phyloP scores from a whole-genome alignment of 345 rosid genomes.

The Rhodomyrtus tomentosa region DNA sequence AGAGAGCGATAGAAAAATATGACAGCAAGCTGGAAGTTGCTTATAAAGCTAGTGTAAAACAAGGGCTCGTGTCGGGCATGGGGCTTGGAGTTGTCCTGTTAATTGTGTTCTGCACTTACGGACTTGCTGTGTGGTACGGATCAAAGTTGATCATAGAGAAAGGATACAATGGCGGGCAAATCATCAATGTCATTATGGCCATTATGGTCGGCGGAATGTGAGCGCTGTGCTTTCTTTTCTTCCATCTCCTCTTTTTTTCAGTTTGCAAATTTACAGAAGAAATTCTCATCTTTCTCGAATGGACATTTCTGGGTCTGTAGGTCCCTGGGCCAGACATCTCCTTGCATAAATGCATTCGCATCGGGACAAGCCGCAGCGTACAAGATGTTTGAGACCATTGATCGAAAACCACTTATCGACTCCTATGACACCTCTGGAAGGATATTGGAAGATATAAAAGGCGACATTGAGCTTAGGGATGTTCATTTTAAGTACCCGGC shows the following conservation, averaged over 20 bases:
- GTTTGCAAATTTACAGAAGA: background rate
- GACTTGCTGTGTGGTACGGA: slow-evolving; percentile 68
- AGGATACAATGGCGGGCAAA: slow-evolving; percentile 69
- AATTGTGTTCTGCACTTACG: slow-evolving; percentile 38
- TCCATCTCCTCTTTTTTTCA: background rate
- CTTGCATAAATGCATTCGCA: slow-evolving; percentile 50
- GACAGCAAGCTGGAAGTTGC: slow-evolving; percentile 43
- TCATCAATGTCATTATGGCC: slow-evolving; percentile 55
- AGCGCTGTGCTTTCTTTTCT: slow-evolving; percentile 3
- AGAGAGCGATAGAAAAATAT: slow-evolving; percentile 49
- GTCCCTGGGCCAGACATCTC: slow-evolving; percentile 60
- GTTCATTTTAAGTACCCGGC: slow-evolving; percentile 61
- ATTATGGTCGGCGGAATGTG: slow-evolving; percentile 76
- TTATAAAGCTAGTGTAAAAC: slow-evolving; percentile 39
- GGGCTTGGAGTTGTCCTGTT: slow-evolving; percentile 47
- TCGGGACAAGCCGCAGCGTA: slow-evolving; percentile 62
- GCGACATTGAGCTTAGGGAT: slow-evolving; percentile 46
- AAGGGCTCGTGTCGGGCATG: slow-evolving; percentile 61
- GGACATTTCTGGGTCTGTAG: slow-evolving; percentile 7
- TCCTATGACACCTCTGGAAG: slow-evolving; percentile 32
- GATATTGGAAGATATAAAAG: slow-evolving; percentile 28
- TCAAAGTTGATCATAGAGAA: slow-evolving; percentile 42
- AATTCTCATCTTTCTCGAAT: background rate
- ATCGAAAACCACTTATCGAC: slow-evolving; percentile 40
- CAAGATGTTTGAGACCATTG: slow-evolving; percentile 65